These are phyloP conservation scores for Crithidia expoeki DNA, from an alignment of 208 protist genomes.

Conservation along the genomic window DNA sequence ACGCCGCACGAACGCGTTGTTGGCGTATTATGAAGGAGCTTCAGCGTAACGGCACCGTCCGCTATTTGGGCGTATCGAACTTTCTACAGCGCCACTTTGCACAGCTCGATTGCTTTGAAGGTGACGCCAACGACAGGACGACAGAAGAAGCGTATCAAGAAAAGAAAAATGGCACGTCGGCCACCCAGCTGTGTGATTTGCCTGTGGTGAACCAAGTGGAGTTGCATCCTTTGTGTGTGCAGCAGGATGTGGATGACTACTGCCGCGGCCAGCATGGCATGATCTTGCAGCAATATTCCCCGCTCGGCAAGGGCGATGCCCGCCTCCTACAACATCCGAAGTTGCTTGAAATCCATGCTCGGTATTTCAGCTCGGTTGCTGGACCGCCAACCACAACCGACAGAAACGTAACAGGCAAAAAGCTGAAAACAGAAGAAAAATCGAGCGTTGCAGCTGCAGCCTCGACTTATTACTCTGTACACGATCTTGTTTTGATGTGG, in stretches of 20 bases:
- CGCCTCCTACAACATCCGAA: slow-evolving; percentile 54
- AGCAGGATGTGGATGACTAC: slow-evolving; percentile 58
- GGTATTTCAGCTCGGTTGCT: slow-evolving; percentile 31
- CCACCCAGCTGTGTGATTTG: neutral
- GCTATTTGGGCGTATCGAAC: slow-evolving; percentile 81
- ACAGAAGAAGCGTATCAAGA: neutral
- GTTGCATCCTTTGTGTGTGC: slow-evolving; percentile 83
- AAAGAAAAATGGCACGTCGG: neutral
- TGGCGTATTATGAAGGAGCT: slow-evolving; percentile 66
- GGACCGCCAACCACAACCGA: neutral
- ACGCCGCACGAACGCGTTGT: slow-evolving; percentile 59
- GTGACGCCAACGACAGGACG: neutral
- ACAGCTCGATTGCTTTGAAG: slow-evolving; percentile 32
- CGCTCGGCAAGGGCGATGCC: slow-evolving; percentile 60
- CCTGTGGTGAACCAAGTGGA: slow-evolving; percentile 86
- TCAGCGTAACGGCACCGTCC: slow-evolving; percentile 55
- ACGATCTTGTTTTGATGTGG: slow-evolving; percentile 78
- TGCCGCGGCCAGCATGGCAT: slow-evolving; percentile 53
- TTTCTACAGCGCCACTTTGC: slow-evolving; percentile 81
- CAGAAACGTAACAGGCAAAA: neutral
- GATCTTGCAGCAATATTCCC: slow-evolving; percentile 85
- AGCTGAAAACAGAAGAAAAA: neutral
- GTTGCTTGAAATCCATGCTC: slow-evolving; percentile 44
- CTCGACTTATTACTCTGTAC: slow-evolving; percentile 31
- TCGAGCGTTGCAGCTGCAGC: neutral